phyloP scores from a whole-genome alignment of 352 stramenopile species.

The Globisporangium nagaii region DNA sequence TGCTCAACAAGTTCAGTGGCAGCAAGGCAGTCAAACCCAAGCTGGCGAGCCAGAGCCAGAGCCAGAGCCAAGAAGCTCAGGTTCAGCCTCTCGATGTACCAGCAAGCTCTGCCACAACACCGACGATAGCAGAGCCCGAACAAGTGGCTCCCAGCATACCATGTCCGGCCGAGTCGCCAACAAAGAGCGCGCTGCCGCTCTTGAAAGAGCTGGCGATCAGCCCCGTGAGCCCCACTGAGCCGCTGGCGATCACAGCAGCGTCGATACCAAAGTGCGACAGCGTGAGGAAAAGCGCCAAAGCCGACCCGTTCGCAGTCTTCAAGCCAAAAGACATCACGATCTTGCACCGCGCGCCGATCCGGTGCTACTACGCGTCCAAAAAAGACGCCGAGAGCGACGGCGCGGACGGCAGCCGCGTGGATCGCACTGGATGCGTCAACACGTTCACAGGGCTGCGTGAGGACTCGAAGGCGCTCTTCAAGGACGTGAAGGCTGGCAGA shows the following conservation, averaged over 20 bases:
- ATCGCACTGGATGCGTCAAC: slow-evolving; percentile 72
- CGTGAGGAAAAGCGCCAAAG: slow-evolving; percentile 12
- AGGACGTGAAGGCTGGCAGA: slow-evolving; percentile 45
- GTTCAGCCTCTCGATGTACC: background rate
- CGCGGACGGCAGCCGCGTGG: slow-evolving; percentile 41
- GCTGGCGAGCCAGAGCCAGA: background rate
- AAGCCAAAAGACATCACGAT: slow-evolving; percentile 77
- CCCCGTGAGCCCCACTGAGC: background rate
- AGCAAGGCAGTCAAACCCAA: slow-evolving; percentile 1
- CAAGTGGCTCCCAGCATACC: background rate
- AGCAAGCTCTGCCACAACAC: background rate
- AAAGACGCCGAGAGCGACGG: slow-evolving; percentile 77
- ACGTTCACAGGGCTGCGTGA: slow-evolving; percentile 82
- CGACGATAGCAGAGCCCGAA: background rate
- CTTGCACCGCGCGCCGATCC: slow-evolving; percentile 67
- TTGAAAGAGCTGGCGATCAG: slow-evolving; percentile 9
- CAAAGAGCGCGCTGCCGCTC: background rate
- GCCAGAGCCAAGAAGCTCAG: background rate
- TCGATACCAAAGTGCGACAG: slow-evolving; percentile 11
- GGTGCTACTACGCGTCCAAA: slow-evolving; percentile 71
- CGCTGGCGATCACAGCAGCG: background rate
- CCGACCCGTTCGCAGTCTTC: slow-evolving; percentile 22
- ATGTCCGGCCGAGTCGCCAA: slow-evolving; percentile 3
- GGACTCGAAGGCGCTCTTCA: slow-evolving; percentile 77
- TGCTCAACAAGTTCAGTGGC: slow-evolving; percentile 54